Percentiles rank a stretch among this genome's conserved stretches.
phyloP scores from a whole-genome alignment of 73 alveolate genomes.

The Tetrahymena borealis region DNA sequence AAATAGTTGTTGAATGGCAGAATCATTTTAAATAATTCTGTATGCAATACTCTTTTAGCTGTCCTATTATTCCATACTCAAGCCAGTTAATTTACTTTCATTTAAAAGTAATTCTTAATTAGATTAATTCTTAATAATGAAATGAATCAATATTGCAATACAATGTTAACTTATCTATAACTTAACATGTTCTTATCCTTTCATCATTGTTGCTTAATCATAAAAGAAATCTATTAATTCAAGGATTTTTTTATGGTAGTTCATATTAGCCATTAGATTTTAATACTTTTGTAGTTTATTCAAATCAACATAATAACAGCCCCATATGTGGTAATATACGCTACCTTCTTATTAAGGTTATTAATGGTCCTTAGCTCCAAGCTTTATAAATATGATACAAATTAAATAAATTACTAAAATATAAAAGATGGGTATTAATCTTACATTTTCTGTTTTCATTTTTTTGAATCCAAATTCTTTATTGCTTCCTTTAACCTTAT shows the following conservation, averaged over 20 bases:
- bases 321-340: not conserved
- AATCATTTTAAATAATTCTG: not conserved
- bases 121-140: not conserved
- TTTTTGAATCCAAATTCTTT: not conserved
- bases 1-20: not conserved
- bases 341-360: not conserved
- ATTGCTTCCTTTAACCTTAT: not conserved
- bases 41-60: not conserved
- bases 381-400: too few species aligned
- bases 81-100: not conserved
- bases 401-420: not conserved
- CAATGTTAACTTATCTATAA: not conserved
- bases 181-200: not conserved
- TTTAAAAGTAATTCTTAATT: not conserved
- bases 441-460: not conserved
- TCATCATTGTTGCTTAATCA: not conserved
- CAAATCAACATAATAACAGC: not conserved
- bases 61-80: not conserved
- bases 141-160: not conserved
- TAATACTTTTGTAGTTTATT: not conserved
- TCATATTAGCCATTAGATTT: not conserved
- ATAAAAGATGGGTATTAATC: too few species aligned
- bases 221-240: not conserved
- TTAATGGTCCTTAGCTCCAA: too few species aligned
- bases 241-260: not conserved